These are phyloP conservation scores for Lipomyces orientalis DNA, from an alignment of 805 yeast genomes.

Conservation along the genomic window DNA sequence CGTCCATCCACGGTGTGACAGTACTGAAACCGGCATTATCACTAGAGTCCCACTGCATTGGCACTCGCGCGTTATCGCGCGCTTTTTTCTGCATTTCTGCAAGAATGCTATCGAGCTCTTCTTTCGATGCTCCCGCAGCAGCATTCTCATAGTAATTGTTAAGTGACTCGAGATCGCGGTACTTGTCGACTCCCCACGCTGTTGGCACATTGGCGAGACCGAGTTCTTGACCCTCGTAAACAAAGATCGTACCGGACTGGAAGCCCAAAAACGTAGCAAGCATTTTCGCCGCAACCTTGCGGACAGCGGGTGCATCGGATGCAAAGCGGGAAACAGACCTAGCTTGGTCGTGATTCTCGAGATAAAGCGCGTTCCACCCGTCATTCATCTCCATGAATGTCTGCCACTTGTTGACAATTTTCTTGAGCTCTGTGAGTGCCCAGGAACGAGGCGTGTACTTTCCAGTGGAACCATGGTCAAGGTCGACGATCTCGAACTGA, in stretches of 20 bases:
- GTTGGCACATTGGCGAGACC: constrained; percentile 35
- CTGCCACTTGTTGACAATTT: constrained; percentile 33
- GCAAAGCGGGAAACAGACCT: constrained; percentile 61
- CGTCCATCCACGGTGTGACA: constrained; percentile 58
- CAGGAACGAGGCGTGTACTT: constrained; percentile 23
- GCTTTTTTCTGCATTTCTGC: constrained; percentile 48
- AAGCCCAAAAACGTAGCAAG: constrained; percentile 54
- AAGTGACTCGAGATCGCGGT: constrained; percentile 56
- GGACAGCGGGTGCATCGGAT: constrained; percentile 48
- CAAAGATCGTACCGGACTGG: constrained; percentile 60
- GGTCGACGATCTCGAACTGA: constrained; percentile 39
- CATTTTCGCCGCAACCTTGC: constrained; percentile 55
- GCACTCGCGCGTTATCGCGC: constrained; percentile 59
- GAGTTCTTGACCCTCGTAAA: constrained; percentile 68
- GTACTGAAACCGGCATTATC: constrained; percentile 51
- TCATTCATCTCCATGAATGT: constrained; percentile 55
- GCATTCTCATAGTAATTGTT: constrained; percentile 46
- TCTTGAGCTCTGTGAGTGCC: constrained; percentile 28
- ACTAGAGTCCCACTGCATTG: constrained; percentile 57
- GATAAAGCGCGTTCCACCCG: constrained; percentile 62
- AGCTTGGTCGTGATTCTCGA: constrained; percentile 67
- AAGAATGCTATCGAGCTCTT: not conserved
- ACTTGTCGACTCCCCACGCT: constrained; percentile 56
- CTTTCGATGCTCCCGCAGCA: constrained; percentile 1
- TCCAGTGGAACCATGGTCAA: constrained; percentile 29